Conservation (phyloP, 805 yeast genomes). For the Saccharomycopsis sp. region DNA sequence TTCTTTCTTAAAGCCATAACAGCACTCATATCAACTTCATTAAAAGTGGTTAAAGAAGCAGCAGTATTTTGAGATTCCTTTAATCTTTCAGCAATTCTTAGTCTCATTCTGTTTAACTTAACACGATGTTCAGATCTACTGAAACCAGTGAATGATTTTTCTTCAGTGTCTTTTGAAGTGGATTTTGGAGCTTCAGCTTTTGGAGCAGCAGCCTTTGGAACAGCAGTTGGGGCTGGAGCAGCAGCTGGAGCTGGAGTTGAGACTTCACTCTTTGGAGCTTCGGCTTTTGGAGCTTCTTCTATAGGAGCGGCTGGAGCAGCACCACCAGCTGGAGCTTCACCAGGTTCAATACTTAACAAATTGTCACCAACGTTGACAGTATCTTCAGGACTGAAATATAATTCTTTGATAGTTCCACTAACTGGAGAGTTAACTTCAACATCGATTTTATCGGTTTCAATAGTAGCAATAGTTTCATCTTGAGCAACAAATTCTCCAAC, state of each 20-base stretch:
- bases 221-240: slow-evolving; percentile 22
- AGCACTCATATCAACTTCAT: slow-evolving; percentile 94
- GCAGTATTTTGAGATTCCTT: slow-evolving; percentile 99
- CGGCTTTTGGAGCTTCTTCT: slow-evolving; percentile 25
- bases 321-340: slow-evolving; percentile 53
- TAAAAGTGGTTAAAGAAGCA: slow-evolving; percentile 95
- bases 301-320: slow-evolving; percentile 25
- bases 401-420: slow-evolving; percentile 78
- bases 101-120: slow-evolving; percentile 98
- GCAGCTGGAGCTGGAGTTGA: slow-evolving; percentile 23
- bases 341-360: slow-evolving; percentile 74
- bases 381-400: slow-evolving; percentile 76
- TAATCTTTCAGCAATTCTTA: slow-evolving; percentile 96
- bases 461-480: slow-evolving; percentile 91
- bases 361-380: slow-evolving; percentile 96
- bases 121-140: slow-evolving; percentile 84
- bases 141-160: slow-evolving; percentile 37
- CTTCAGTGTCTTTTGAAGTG: slow-evolving; percentile 21
- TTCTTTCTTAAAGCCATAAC: slow-evolving; percentile 89
- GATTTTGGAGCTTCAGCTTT: slow-evolving; percentile 19
- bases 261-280: slow-evolving; percentile 21
- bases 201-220: slow-evolving; percentile 22
- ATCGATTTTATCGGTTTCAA: slow-evolving; percentile 97
- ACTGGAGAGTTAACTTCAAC: slow-evolving; percentile 94
- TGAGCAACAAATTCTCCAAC: slow-evolving; percentile 82